Evolutionary conservation across 179 eudicot species (phyloP).

Genomic region (Corrigiola litoralis): DNA sequence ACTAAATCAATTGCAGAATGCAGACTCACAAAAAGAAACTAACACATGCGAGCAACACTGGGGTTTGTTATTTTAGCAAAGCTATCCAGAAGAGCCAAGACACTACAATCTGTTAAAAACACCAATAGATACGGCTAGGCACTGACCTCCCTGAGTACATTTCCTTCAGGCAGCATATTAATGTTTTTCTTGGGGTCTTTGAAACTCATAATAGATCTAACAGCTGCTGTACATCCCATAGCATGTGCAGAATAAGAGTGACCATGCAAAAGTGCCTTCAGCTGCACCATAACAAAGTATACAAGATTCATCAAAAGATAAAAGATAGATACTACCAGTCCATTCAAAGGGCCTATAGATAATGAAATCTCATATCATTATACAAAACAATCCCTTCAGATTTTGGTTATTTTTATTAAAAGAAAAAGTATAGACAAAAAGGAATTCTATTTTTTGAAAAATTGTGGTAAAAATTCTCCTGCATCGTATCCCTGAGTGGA

Average conservation of each 20-base stretch:
- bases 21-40: neutral
- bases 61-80: neutral
- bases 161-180: conserved; percentile 55
- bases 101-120: no score
- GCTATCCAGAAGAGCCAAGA: neutral
- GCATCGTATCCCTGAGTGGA: no score
- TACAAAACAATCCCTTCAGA: no score
- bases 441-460: no score
- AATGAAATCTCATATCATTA: neutral
- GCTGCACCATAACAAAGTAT: conserved; percentile 37
- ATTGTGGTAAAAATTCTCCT: no score
- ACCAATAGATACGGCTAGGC: no score
- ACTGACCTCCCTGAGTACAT: conserved; percentile 67
- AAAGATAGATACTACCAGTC: neutral
- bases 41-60: neutral
- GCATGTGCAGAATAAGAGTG: conserved; percentile 97
- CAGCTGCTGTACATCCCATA: conserved; percentile 89
- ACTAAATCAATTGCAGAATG: neutral
- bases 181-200: conserved; percentile 64
- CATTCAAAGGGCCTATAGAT: neutral
- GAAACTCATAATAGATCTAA: conserved; percentile 74
- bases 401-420: no score
- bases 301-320: neutral
- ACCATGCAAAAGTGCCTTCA: conserved; percentile 88
- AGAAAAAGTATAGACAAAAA: neutral